These are phyloP conservation scores for Colletotrichum ledebouriae DNA, from an alignment of 2,329 filamentous ascomycete species.

Conservation along the genomic window DNA sequence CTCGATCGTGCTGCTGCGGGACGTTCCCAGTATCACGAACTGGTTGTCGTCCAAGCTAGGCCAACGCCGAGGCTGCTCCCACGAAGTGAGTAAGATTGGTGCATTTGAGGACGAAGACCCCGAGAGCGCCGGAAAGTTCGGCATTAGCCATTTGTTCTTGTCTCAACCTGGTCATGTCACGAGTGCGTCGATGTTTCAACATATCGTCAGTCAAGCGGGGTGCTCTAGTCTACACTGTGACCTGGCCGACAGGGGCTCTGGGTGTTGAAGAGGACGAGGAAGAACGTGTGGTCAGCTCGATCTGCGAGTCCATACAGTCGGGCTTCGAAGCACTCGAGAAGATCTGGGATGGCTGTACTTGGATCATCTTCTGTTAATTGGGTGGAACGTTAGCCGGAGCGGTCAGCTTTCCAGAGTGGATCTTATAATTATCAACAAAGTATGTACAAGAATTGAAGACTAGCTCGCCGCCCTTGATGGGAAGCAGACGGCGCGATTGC, in stretches of 20 bases:
- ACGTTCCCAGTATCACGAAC: constrained; percentile 53
- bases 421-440: too few species aligned
- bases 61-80: constrained; percentile 54
- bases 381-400: too few species aligned
- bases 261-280: constrained; percentile 51
- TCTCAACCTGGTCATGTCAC: constrained; percentile 57
- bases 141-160: constrained; percentile 56
- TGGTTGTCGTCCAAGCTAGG: constrained; percentile 57
- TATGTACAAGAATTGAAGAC: too few species aligned
- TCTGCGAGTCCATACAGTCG: constrained; percentile 36
- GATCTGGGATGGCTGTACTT: too few species aligned
- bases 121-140: constrained; percentile 7
- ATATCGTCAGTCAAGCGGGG: constrained; percentile 56
- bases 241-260: constrained; percentile 59
- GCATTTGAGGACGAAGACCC: constrained; percentile 49
- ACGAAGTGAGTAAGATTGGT: constrained; percentile 61
- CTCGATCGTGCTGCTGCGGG: constrained; percentile 58
- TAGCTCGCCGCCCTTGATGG: too few species aligned
- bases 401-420: too few species aligned
- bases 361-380: too few species aligned
- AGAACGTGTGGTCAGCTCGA: constrained; percentile 26
- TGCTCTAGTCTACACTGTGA: constrained; percentile 53
- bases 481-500: too few species aligned
- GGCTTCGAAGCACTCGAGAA: constrained; percentile 28
- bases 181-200: constrained; percentile 57